These are phyloP conservation scores for Neurospora africana DNA, from an alignment of 495 filamentous ascomycete species.

Conservation along the genomic window DNA sequence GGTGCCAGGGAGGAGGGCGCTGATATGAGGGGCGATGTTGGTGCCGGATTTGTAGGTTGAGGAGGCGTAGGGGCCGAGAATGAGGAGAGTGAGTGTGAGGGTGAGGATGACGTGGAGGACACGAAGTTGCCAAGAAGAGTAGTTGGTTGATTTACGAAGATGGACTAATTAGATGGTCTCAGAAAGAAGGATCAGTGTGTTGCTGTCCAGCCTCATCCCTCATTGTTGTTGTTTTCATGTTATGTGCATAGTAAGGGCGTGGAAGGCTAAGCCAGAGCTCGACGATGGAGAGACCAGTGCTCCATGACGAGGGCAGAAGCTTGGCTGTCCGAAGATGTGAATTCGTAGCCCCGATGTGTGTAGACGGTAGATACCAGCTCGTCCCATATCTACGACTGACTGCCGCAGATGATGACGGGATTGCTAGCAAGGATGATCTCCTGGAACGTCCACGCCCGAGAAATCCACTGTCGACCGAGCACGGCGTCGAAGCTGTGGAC, in stretches of 20 bases:
- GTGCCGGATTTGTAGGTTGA: background rate
- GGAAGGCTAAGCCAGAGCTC: background rate
- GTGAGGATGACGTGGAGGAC: background rate
- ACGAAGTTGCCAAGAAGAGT: background rate
- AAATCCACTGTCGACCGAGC: conserved; percentile 5
- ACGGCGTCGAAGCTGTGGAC: background rate
- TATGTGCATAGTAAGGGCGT: background rate
- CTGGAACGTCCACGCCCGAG: conserved; percentile 15
- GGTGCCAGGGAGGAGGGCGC: background rate
- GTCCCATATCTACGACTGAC: background rate
- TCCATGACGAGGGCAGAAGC: background rate
- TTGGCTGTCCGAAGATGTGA: no score
- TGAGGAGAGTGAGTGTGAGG: background rate
- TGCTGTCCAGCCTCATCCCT: background rate
- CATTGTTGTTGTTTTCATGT: background rate
- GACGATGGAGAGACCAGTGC: background rate
- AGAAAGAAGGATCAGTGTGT: background rate
- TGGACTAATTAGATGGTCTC: background rate
- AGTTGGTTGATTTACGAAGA: background rate
- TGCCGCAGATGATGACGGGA: conserved; percentile 6
- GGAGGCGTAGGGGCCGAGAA: background rate
- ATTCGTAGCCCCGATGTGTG: background rate
- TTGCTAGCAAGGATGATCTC: conserved; percentile 8
- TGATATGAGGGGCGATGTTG: background rate
- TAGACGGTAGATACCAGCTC: background rate